Base-by-base conservation (phyloP, 768 basidiomycete species). In the Rhodotorula diobovata region DNA sequence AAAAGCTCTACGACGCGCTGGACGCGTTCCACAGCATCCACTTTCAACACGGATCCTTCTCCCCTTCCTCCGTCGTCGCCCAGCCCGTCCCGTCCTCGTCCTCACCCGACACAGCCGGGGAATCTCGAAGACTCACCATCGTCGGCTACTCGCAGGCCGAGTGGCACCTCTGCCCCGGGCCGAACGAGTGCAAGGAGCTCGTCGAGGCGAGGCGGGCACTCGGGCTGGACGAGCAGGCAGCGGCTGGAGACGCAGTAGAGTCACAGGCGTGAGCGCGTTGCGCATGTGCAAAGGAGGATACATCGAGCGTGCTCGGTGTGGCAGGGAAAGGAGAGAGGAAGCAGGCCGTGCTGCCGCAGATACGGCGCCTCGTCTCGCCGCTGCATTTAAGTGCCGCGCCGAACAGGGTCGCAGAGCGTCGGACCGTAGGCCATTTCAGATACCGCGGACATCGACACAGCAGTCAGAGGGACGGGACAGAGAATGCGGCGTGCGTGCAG, bases 31-130 rank as follows among this genome's bases (percentile, higher is more conserved):
- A 71, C 66, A 48, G 46, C 12, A 71, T 71, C 45, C 70, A 71
- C 54, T 71, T 71, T 53, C 56, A 57, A 30, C 61, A 54, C 51
- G 70, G 70, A 34, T 59, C 59, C 18, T 71, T 71, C 70, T 71
- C 70, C 30, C 70, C 70, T n/a, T 51, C 66, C 14, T 71, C 70
- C 25, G 25, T 71, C 62, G 70, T 71, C 23, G 21, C 48, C 10
- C 50, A n/a, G 11, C 43, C 63, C 46, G 9, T 32, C 25, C 25
- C 60, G 5, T 32, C 45, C 16, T 15, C 28, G 2, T 2, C 64
- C 45, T 45, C 54, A 1, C 6, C 39, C 32, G 34, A 25, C 21
- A 2, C 39, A 1, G 1, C 41, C 2, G 11, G 35, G 28, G 14
- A 46, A 16, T 7, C 12, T 1, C 66, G 70, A 6, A 63, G 56